These are phyloP conservation scores for Colletotrichum salicis DNA, from an alignment of 2,329 filamentous ascomycete genomes.

Conservation along the genomic window DNA sequence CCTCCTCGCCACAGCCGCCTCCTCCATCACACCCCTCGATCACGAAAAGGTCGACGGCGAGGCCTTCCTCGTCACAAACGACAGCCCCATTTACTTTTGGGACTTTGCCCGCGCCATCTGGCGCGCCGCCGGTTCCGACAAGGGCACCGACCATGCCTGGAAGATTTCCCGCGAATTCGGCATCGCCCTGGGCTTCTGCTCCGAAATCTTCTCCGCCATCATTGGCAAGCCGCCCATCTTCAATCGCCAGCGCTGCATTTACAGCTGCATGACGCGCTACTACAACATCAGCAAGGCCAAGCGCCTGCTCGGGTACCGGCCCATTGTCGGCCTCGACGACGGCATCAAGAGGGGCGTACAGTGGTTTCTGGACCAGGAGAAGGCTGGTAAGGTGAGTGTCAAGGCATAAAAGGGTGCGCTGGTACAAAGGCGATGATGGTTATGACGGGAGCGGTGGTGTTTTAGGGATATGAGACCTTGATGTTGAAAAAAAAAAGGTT, in stretches of 20 bases:
- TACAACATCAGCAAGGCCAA: slow-evolving; percentile 82
- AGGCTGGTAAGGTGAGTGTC: slow-evolving; percentile 40
- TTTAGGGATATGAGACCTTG: background rate
- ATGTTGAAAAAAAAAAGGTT: slow-evolving; percentile 15
- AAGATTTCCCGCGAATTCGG: slow-evolving; percentile 63
- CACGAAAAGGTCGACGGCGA: slow-evolving; percentile 84
- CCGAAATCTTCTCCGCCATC: slow-evolving; percentile 62
- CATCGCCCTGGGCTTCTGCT: slow-evolving; percentile 60
- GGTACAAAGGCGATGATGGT: background rate
- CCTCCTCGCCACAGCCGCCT: slow-evolving; percentile 67
- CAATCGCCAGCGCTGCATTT: slow-evolving; percentile 69
- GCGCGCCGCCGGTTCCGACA: slow-evolving; percentile 66
- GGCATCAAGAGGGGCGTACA: slow-evolving; percentile 66
- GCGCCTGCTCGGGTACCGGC: slow-evolving; percentile 74
- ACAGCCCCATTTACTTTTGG: slow-evolving; percentile 89
- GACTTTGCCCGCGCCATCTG: slow-evolving; percentile 86
- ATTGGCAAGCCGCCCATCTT: slow-evolving; percentile 66
- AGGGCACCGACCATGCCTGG: slow-evolving; percentile 66
- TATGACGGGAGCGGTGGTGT: background rate
- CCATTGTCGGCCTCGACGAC: slow-evolving; percentile 73
- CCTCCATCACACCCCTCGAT: slow-evolving; percentile 71
- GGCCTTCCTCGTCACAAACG: slow-evolving; percentile 91
- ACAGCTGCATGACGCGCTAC: slow-evolving; percentile 80
- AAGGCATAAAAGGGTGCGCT: slow-evolving; percentile 21
- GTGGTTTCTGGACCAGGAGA: slow-evolving; percentile 66